phyloP scores from a whole-genome alignment of 75 land plant species.

The Isoetes taiwanensis region DNA sequence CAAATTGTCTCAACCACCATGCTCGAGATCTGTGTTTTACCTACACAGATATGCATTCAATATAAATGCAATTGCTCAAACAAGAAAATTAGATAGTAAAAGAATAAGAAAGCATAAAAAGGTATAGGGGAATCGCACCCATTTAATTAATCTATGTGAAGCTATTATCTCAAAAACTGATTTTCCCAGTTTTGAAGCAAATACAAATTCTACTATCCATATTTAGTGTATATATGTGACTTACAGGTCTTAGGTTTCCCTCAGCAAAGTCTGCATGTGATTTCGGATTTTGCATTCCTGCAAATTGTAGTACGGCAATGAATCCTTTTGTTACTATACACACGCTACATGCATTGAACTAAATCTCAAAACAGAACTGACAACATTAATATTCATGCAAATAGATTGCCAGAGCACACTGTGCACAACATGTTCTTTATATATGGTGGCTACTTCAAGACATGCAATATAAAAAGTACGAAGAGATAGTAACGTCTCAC shows the following conservation, averaged over 20 bases:
- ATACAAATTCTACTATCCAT: background rate
- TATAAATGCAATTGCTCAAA: background rate
- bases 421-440: no score
- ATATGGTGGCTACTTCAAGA: no score
- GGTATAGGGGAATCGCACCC: background rate
- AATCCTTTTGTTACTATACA: no score
- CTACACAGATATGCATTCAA: conserved; percentile 14
- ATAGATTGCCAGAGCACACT: no score
- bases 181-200: background rate
- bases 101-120: background rate
- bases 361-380: no score
- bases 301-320: no score
- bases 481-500: background rate
- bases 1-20: conserved; percentile 49
- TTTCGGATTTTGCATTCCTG: no score
- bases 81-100: background rate
- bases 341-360: no score
- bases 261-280: no score
- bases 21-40: conserved; percentile 33
- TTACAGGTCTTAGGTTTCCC: no score
- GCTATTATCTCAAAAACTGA: background rate
- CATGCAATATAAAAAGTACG: background rate
- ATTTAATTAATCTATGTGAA: background rate
- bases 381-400: no score
- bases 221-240: background rate